Evolutionary conservation across 371 early-diverging fungal species (phyloP).

Genomic region (Zychaea mexicana): DNA sequence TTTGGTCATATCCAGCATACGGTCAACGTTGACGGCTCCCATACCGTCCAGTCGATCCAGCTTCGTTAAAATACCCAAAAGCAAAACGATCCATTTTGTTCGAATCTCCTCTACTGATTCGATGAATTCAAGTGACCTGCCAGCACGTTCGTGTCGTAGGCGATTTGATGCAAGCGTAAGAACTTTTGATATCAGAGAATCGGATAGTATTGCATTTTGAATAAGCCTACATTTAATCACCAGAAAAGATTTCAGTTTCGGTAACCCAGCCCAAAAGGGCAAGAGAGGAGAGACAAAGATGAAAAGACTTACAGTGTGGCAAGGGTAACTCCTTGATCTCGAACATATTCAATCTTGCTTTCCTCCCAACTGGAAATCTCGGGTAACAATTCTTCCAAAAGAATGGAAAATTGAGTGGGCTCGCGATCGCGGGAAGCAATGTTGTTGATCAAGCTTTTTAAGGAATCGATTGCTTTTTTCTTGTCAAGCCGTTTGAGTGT

Average conservation of each 20-base stretch:
- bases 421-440: background rate
- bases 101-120: conserved; percentile 8
- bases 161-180: background rate
- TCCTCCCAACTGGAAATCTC: background rate
- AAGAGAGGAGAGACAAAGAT: background rate
- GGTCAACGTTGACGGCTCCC: background rate
- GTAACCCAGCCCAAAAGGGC: too few species aligned
- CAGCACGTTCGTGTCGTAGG: background rate
- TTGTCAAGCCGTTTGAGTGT: background rate
- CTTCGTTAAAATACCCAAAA: background rate
- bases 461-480: background rate
- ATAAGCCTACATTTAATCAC: background rate
- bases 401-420: background rate
- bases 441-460: background rate
- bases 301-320: background rate
- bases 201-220: background rate
- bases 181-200: background rate
- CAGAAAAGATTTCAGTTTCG: too few species aligned
- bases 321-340: background rate
- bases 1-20: background rate
- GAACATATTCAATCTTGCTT: conserved; percentile 8
- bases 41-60: background rate
- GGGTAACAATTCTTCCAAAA: background rate
- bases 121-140: background rate
- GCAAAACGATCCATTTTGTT: background rate